Conservation (phyloP, 1,284 basidiomycete species). For the Anthracocystis walkeri region DNA sequence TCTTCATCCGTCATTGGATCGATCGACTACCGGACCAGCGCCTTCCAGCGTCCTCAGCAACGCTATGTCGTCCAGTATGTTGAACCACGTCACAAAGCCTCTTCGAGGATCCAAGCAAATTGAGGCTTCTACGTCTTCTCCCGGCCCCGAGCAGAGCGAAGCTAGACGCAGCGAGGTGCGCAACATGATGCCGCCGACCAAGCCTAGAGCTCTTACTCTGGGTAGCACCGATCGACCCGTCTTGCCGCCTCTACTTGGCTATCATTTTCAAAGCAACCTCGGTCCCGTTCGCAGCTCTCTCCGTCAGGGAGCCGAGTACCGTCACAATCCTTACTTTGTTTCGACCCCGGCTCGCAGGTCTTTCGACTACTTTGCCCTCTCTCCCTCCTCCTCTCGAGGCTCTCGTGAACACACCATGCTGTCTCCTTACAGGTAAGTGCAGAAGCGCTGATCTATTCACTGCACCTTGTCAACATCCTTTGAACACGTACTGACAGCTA, state of each 20-base stretch:
- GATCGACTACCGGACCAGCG: not conserved
- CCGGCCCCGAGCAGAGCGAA: not conserved
- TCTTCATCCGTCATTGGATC: not conserved
- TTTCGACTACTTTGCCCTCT: constrained; percentile 11
- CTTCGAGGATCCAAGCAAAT: not conserved
- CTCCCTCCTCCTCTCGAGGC: constrained; percentile 4
- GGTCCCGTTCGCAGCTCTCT: constrained; percentile 26
- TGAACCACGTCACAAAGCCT: not conserved
- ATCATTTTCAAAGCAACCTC: not conserved
- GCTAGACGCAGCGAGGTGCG: not conserved
- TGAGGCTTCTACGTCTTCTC: not conserved
- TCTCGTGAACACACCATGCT: not conserved
- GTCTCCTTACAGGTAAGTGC: constrained; percentile 29
- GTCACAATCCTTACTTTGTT: constrained; percentile 29
- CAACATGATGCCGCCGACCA: constrained; percentile 17
- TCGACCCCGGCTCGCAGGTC: constrained; percentile 10
- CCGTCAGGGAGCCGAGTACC: constrained; percentile 18
- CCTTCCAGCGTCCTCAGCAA: not conserved
- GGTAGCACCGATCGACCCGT: constrained; percentile 21
- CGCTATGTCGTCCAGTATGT: not conserved
- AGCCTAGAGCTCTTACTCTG: constrained; percentile 26
- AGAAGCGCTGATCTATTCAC: too few species aligned
- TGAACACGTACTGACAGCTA: not conserved
- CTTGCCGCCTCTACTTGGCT: constrained; percentile 24
- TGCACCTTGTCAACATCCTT: not conserved